Conservation (phyloP, 257 asterid genomes). For the Capsicum pubescens region DNA sequence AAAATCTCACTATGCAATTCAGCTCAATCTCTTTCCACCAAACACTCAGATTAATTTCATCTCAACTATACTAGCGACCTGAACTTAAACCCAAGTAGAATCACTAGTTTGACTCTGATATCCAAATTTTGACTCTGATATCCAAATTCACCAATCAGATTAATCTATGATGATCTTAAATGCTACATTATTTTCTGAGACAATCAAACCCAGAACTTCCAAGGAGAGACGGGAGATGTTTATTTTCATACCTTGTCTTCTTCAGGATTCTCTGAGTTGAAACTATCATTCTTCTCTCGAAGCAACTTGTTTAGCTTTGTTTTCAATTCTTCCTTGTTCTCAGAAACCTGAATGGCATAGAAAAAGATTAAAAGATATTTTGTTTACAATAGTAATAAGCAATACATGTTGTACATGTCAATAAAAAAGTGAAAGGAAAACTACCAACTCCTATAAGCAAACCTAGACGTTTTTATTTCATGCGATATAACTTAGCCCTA, state of each 20-base stretch:
- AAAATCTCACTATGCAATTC: neutral
- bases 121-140: conserved; percentile 11
- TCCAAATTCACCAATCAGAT: conserved; percentile 22
- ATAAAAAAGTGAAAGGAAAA: conserved; percentile 6
- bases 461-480: conserved; percentile 10
- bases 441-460: conserved; percentile 13
- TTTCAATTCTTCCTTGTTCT: conserved; percentile 85
- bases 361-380: neutral
- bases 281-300: conserved; percentile 82
- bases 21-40: conserved; percentile 7
- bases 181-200: neutral
- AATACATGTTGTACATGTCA: neutral
- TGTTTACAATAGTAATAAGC: neutral
- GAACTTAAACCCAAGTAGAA: neutral
- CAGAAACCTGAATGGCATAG: conserved; percentile 51
- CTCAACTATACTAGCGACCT: neutral
- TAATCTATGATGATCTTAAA: neutral
- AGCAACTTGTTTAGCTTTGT: conserved; percentile 75
- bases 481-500: conserved; percentile 26
- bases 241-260: conserved; percentile 76
- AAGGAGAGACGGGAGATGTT: conserved; percentile 16
- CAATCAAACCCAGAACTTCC: conserved; percentile 11
- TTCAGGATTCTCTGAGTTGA: conserved; percentile 70
- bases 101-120: conserved; percentile 7
- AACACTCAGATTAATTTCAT: conserved; percentile 1